phyloP scores from a whole-genome alignment of 2,329 filamentous ascomycete genomes.

The Colletotrichum tropicale region DNA sequence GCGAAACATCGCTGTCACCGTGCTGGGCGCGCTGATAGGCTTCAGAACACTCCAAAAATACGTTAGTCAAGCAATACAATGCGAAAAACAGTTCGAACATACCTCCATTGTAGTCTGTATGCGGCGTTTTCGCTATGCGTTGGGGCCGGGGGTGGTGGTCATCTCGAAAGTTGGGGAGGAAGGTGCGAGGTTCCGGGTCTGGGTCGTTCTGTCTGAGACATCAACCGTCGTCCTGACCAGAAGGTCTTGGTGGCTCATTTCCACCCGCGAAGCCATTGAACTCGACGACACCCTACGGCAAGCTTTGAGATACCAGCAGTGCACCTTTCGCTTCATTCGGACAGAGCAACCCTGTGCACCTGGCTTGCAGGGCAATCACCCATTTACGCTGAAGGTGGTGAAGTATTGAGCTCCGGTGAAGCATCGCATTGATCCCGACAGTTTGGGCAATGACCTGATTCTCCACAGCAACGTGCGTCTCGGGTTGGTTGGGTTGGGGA shows the following conservation, averaged over 20 bases:
- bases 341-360: not conserved
- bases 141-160: not conserved
- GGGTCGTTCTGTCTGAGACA: not conserved
- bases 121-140: not conserved
- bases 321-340: not conserved
- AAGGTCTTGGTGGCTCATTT: not conserved
- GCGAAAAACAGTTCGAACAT: not conserved
- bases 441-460: not conserved
- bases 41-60: not conserved
- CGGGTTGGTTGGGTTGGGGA: not conserved
- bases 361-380: not conserved
- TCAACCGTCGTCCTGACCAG: not conserved
- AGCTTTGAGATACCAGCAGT: not conserved
- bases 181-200: not conserved
- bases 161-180: not conserved
- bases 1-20: not conserved
- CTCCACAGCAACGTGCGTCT: not conserved
- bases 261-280: not conserved
- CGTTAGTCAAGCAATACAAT: not conserved
- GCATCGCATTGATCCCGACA: not conserved
- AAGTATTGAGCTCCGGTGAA: not conserved
- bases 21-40: not conserved
- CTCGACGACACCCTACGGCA: not conserved
- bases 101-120: not conserved
- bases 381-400: not conserved